These are phyloP conservation scores for Aspergillus ochraceoroseus DNA, from an alignment of 2,329 filamentous ascomycete species.

Conservation along the genomic window DNA sequence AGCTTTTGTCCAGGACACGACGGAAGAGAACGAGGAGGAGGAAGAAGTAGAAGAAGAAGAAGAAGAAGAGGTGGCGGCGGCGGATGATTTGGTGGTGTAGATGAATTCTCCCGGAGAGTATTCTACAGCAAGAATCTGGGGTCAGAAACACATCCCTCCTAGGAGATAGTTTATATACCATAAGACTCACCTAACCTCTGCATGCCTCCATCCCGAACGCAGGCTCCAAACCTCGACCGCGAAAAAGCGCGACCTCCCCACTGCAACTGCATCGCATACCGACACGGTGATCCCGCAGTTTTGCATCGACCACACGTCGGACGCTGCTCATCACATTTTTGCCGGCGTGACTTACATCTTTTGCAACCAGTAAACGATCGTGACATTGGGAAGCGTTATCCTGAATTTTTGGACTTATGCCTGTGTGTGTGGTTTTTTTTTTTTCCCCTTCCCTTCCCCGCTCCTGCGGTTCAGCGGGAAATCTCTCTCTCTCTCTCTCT, in stretches of 20 bases:
- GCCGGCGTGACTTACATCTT: constrained; percentile 43
- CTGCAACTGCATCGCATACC: constrained; percentile 42
- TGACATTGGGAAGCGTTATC: constrained; percentile 29
- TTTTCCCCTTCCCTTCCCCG: no score
- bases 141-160: no score
- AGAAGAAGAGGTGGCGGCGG: constrained; percentile 14
- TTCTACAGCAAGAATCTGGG: constrained; percentile 22
- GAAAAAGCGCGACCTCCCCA: constrained; percentile 44
- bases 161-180: no score
- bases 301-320: constrained; percentile 41
- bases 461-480: constrained; percentile 4
- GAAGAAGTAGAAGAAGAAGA: no score
- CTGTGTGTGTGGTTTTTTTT: constrained; percentile 12
- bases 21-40: no score
- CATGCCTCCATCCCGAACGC: constrained; percentile 34
- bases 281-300: constrained; percentile 36
- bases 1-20: constrained; percentile 26
- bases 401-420: constrained; percentile 3
- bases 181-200: constrained; percentile 32
- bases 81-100: constrained; percentile 33
- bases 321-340: constrained; percentile 45
- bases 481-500: no score
- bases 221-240: constrained; percentile 38
- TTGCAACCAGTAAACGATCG: constrained; percentile 44
- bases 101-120: constrained; percentile 41